Percentiles rank a stretch among this genome's conserved stretches.
Evolutionary conservation across 768 basidiomycete species (phyloP).

Genomic region (Lactarius hengduanensis): DNA sequence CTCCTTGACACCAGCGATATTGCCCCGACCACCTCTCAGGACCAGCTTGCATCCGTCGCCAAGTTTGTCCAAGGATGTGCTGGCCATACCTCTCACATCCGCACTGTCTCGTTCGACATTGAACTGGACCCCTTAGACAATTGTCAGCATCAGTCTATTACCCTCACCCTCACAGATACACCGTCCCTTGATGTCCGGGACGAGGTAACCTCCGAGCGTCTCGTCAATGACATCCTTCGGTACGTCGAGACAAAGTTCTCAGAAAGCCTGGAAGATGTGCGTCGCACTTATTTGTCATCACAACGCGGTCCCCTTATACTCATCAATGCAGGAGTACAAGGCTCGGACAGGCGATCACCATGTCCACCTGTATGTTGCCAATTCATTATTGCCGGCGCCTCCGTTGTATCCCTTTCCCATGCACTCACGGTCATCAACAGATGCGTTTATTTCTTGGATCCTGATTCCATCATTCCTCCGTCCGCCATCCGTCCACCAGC

Average conservation of each 20-base stretch:
- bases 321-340: constrained; percentile 60
- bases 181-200: constrained; percentile 77
- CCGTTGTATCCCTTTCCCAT: constrained; percentile 16
- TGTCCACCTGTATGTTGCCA: constrained; percentile 67
- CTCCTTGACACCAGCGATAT: constrained; percentile 78
- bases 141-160: constrained; percentile 48
- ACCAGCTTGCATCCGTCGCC: constrained; percentile 77
- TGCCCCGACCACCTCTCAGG: constrained; percentile 58
- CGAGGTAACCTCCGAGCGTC: constrained; percentile 59
- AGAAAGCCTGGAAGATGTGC: constrained; percentile 76
- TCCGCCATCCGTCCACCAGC: constrained; percentile 63
- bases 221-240: constrained; percentile 63
- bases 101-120: constrained; percentile 70
- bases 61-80: constrained; percentile 77
- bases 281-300: constrained; percentile 36
- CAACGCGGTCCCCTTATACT: constrained; percentile 26
- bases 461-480: constrained; percentile 74
- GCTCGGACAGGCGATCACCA: constrained; percentile 70
- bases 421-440: constrained; percentile 40
- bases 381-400: constrained; percentile 16
- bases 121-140: constrained; percentile 53
- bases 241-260: constrained; percentile 71
- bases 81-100: constrained; percentile 70
- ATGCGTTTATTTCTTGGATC: constrained; percentile 87
- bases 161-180: constrained; percentile 76